phyloP scores from a whole-genome alignment of 208 protist species.

The Trypanosoma congolense region DNA sequence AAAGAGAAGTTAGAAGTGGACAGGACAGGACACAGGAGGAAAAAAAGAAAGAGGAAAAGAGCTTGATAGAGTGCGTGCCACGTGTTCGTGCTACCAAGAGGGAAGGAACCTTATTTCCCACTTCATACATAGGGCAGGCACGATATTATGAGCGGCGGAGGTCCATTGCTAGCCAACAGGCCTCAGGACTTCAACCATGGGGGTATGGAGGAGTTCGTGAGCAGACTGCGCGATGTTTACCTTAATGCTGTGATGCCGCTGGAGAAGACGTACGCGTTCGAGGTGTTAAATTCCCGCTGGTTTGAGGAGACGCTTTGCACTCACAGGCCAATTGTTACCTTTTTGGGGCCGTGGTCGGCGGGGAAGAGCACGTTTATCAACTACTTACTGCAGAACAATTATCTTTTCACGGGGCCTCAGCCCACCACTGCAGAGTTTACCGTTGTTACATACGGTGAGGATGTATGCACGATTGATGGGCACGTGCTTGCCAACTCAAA shows the following conservation, averaged over 20 bases:
- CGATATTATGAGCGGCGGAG: neutral
- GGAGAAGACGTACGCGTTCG: constrained; percentile 69
- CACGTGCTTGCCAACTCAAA: constrained; percentile 75
- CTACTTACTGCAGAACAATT: constrained; percentile 64
- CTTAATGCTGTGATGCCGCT: constrained; percentile 47
- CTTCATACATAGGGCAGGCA: no score
- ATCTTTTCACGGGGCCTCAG: constrained; percentile 71
- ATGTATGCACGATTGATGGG: constrained; percentile 68
- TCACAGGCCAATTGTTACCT: constrained; percentile 55
- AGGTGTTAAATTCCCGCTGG: constrained; percentile 45
- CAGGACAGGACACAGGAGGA: no score
- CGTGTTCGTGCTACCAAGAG: no score
- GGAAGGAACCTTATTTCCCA: no score
- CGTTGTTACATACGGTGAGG: constrained; percentile 62
- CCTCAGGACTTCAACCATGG: constrained; percentile 24
- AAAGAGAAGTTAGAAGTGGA: no score
- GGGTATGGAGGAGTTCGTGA: constrained; percentile 32
- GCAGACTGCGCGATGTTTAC: constrained; percentile 53
- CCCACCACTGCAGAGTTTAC: constrained; percentile 80
- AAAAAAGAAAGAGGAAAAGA: no score
- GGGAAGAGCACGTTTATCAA: constrained; percentile 85
- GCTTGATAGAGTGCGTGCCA: no score
- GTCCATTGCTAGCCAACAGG: neutral
- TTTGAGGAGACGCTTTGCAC: constrained; percentile 66
- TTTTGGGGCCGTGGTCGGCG: constrained; percentile 76